Evolutionary conservation across 345 rosid species (phyloP).

Genomic region (Citropsis articulata): DNA sequence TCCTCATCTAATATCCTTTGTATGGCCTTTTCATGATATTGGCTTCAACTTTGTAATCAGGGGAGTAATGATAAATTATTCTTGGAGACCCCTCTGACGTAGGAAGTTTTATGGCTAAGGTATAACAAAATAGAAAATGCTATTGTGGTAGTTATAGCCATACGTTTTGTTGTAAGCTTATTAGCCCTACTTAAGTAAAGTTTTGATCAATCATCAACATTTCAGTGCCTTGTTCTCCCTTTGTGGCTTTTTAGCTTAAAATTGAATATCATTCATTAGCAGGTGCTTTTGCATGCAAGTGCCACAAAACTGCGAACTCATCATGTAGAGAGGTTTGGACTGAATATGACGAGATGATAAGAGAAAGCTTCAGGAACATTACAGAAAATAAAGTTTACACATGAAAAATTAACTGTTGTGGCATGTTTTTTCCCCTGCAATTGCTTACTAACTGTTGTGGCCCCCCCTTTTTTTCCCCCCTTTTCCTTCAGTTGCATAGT

Average conservation of each 20-base stretch:
- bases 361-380: slow-evolving; percentile 37
- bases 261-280: slow-evolving; percentile 2
- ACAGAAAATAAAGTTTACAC: slow-evolving; percentile 61
- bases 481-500: too few species aligned
- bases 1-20: neutral
- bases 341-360: slow-evolving; percentile 56
- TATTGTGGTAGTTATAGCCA: neutral
- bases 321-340: slow-evolving; percentile 51
- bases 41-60: neutral
- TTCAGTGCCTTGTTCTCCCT: neutral
- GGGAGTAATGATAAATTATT: neutral
- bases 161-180: neutral
- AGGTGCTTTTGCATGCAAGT: slow-evolving; percentile 26
- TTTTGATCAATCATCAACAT: neutral
- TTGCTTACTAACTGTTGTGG: too few species aligned
- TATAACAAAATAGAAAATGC: neutral
- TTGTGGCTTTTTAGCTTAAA: neutral
- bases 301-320: slow-evolving; percentile 18
- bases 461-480: too few species aligned
- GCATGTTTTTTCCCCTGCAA: neutral
- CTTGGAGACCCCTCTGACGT: neutral
- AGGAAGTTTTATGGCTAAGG: neutral
- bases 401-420: slow-evolving; percentile 14
- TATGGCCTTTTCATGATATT: neutral
- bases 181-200: neutral